phyloP scores from a whole-genome alignment of 2,329 filamentous ascomycete species.

The Diaporthe amygdali region DNA sequence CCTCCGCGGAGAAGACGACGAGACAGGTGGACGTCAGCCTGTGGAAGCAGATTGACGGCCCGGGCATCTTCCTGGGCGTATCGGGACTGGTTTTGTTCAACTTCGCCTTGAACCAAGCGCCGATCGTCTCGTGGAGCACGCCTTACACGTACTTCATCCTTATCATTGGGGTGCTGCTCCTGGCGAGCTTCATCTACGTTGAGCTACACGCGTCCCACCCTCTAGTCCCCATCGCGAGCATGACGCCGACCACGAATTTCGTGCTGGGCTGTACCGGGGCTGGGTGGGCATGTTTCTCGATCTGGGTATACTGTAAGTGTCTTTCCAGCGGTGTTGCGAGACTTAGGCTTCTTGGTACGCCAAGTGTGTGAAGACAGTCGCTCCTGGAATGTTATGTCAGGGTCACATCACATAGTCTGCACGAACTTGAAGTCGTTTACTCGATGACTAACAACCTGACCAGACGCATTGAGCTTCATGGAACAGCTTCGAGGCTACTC shows the following conservation, averaged over 20 bases:
- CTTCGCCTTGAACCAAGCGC: conserved; percentile 60
- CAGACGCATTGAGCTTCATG: conserved; percentile 35
- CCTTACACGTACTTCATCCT: conserved; percentile 57
- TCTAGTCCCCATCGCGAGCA: conserved; percentile 55
- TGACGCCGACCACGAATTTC: conserved; percentile 51
- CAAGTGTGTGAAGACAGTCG: background rate
- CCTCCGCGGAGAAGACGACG: conserved; percentile 17
- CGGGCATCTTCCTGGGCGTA: conserved; percentile 42
- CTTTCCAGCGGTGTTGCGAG: background rate
- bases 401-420: too few species aligned
- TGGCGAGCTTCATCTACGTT: conserved; percentile 55
- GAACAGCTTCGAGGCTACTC: conserved; percentile 39
- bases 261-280: conserved; percentile 52
- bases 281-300: conserved; percentile 48
- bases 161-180: conserved; percentile 54
- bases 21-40: conserved; percentile 19
- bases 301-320: conserved; percentile 43
- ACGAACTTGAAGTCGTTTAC: too few species aligned
- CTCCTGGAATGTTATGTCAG: too few species aligned
- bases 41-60: conserved; percentile 1
- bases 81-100: conserved; percentile 59
- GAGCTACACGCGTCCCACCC: conserved; percentile 49
- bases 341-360: too few species aligned
- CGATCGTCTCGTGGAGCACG: conserved; percentile 55
- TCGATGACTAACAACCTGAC: background rate